Evolutionary conservation across 208 protist genomes (phyloP).

Genomic region (Trypanosoma avium): DNA sequence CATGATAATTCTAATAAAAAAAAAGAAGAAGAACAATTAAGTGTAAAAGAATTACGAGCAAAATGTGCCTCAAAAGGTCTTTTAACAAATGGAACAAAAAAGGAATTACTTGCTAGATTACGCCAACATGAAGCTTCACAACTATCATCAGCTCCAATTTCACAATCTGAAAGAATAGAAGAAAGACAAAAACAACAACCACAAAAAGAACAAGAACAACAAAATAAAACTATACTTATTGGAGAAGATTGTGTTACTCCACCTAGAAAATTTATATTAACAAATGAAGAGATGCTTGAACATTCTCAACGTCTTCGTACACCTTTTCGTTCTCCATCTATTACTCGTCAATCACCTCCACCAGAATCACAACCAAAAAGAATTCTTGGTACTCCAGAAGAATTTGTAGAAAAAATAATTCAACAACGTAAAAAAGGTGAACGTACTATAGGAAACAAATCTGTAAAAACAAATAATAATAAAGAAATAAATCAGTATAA

Average conservation of each 20-base stretch:
- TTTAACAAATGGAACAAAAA: slow-evolving; percentile 39
- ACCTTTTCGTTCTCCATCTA: slow-evolving; percentile 14
- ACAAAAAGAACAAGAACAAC: slow-evolving; percentile 4
- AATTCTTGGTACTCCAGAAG: slow-evolving; percentile 27
- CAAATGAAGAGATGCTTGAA: slow-evolving; percentile 7
- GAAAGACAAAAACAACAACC: not conserved
- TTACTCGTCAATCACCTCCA: not conserved
- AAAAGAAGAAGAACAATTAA: not conserved
- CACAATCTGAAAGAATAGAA: not conserved
- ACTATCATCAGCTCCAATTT: not conserved
- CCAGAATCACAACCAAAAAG: not conserved
- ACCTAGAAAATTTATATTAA: not conserved
- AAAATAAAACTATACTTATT: not conserved
- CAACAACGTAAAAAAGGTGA: not conserved
- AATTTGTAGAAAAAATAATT: slow-evolving; percentile 29
- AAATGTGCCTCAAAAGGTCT: slow-evolving; percentile 40
- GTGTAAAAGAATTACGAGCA: slow-evolving; percentile 31
- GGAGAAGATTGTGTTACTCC: not conserved
- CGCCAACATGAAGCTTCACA: slow-evolving; percentile 3
- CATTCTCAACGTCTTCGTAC: slow-evolving; percentile 20
- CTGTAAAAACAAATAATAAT: slow-evolving; percentile 6
- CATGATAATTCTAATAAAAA: not conserved
- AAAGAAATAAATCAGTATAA: slow-evolving; percentile 10
- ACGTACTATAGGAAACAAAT: not conserved
- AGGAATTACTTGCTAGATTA: slow-evolving; percentile 28